Evolutionary conservation across 2,329 filamentous ascomycete genomes (phyloP).

Genomic region (Ascomycota sp.): DNA sequence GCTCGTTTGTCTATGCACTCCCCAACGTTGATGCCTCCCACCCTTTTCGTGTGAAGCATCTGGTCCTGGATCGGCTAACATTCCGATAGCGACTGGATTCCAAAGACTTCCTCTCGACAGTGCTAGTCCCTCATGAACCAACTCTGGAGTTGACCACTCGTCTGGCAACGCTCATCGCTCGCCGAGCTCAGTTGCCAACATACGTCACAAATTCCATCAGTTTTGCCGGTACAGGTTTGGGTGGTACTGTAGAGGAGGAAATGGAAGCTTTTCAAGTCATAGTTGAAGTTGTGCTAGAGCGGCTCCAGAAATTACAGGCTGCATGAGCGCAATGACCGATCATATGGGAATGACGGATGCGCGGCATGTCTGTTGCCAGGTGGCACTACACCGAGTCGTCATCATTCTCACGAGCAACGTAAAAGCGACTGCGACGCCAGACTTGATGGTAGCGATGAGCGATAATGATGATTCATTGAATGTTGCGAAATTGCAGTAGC

Average conservation of each 20-base stretch:
- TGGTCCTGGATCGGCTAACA: too few relatives aligned
- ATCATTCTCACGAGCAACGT: too few relatives aligned
- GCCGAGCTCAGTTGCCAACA: conserved; percentile 50
- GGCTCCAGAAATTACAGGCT: conserved; percentile 4
- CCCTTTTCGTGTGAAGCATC: too few relatives aligned
- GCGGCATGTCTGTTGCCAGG: too few relatives aligned
- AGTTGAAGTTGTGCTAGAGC: conserved; percentile 38
- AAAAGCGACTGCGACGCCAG: too few relatives aligned
- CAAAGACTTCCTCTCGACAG: conserved; percentile 50
- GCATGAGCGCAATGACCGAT: not conserved
- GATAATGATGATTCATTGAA: too few relatives aligned
- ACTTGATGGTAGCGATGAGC: too few relatives aligned
- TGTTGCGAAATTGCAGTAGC: too few relatives aligned
- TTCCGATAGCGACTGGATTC: conserved; percentile 26
- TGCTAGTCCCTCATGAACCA: conserved; percentile 54
- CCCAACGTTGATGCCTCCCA: conserved; percentile 44
- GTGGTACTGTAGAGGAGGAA: conserved; percentile 76
- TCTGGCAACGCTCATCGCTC: conserved; percentile 65
- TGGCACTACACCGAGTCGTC: too few relatives aligned
- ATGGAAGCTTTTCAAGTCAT: conserved; percentile 70
- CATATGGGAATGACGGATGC: too few relatives aligned
- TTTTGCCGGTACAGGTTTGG: conserved; percentile 51
- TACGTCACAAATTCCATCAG: conserved; percentile 83
- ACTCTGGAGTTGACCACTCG: conserved; percentile 76
- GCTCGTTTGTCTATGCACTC: conserved; percentile 85